A percentile compares a stretch with the other conserved stretches of the same genome.
Evolutionary conservation across 2,329 filamentous ascomycete species (phyloP).

Genomic region (Tolypocladium tropicale): DNA sequence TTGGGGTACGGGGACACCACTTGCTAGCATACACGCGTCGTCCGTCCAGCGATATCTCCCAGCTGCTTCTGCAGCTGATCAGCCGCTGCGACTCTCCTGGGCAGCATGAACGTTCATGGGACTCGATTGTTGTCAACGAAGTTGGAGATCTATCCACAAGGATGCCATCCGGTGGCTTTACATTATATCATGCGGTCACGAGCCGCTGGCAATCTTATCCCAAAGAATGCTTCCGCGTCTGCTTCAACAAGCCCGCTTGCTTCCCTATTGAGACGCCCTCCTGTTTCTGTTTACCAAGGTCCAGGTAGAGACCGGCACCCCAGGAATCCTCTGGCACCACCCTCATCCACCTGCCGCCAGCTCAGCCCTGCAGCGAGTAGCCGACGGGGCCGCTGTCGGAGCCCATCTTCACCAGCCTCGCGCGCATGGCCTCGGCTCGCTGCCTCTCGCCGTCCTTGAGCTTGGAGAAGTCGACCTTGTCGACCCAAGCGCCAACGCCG

Average conservation of each 20-base stretch:
- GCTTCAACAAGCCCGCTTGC: background rate
- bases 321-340: background rate
- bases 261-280: background rate
- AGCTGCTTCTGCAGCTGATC: background rate
- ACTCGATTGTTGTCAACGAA: background rate
- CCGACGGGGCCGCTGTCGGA: conserved; percentile 50
- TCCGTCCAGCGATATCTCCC: background rate
- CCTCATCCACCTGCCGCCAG: background rate
- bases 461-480: conserved; percentile 41
- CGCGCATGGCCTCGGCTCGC: conserved; percentile 54
- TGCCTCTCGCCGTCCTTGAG: conserved; percentile 31
- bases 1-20: background rate
- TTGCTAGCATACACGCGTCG: background rate
- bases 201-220: background rate
- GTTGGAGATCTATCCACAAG: background rate
- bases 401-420: conserved; percentile 52
- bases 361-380: conserved; percentile 48
- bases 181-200: background rate
- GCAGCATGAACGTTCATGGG: background rate
- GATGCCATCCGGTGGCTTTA: background rate
- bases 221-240: too few relatives aligned
- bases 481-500: conserved; percentile 58
- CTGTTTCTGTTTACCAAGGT: background rate
- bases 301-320: background rate
- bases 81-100: background rate